Evolutionary conservation across 495 filamentous ascomycete species (phyloP), one percentile per base, ranked within the genome.

Genomic region (Penicillium nucicola): DNA sequence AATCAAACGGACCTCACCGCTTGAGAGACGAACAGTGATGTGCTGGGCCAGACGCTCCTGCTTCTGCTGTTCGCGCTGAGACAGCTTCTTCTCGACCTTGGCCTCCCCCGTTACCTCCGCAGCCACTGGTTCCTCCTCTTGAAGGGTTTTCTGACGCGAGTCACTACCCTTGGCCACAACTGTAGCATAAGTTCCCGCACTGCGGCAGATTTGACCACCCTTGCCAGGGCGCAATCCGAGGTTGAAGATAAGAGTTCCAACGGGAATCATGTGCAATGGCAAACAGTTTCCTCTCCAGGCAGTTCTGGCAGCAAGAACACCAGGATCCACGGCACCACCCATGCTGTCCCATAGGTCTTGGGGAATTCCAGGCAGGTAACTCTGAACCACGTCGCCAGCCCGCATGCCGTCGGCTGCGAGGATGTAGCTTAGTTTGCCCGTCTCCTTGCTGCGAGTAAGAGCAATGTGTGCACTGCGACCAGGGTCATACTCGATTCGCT

Each of bases 401-500:
- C 92, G 79, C 86, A 95, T 87, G 20, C 93, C 92, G 51, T 97
- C 92, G 0, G 92, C 83, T 4, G 93, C 93, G 41, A 97, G 72
- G 55, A 97, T 93, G 68, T 98, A 98, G 57, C 82, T 90, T 74
- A 75, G 28, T 25, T 68, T 69, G 6, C 61, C 55, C 12, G 64
- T 81, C 42, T 88, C 79, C 55, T 88, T 77, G 40, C 78, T 89
- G 48, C 68, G 68, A 23, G 97, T 58, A 42, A 98, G 74, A 2
- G 93, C 93, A 60, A 98, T 95, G 64, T 98, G 93, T 4, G 92
- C 92, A 59, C 81, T 93, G 25, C 93, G 88, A 41, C 89, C 89
- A 1, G 93, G 93, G 57, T 98, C 93, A 63, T 96, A 87, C 70
- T 98, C 93, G 63, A 98, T 97, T 47, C 93, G 82, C 57, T 96